Conservation (phyloP, 805 yeast species). For the Wickerhamiella allomyrinae region DNA sequence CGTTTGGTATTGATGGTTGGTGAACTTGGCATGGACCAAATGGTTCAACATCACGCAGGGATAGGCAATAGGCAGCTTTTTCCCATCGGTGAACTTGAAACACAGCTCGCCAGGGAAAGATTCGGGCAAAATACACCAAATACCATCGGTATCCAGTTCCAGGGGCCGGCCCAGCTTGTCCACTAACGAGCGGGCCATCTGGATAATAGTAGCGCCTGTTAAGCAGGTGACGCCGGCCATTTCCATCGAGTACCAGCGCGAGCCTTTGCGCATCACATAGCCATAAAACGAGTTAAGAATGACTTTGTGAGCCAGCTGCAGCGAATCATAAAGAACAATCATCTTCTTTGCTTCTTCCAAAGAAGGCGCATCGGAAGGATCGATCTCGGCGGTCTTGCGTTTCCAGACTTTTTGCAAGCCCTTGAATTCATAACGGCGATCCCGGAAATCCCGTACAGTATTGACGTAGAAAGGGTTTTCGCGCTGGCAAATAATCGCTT, state of each 20-base stretch:
- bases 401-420: constrained; percentile 91
- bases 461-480: constrained; percentile 95
- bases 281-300: constrained; percentile 95
- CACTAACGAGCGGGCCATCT: constrained; percentile 85
- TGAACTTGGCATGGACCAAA: constrained; percentile 76
- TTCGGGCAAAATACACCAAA: constrained; percentile 94
- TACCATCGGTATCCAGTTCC: constrained; percentile 97
- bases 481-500: constrained; percentile 89
- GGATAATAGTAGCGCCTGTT: constrained; percentile 96
- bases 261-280: constrained; percentile 97
- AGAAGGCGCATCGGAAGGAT: constrained; percentile 39
- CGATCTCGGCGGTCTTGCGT: constrained; percentile 48
- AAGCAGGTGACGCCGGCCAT: constrained; percentile 99
- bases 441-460: constrained; percentile 88
- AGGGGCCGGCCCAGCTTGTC: constrained; percentile 90
- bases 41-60: constrained; percentile 95
- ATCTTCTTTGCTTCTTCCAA: constrained; percentile 86
- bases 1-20: constrained; percentile 90
- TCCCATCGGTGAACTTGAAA: constrained; percentile 63
- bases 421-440: constrained; percentile 90
- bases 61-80: constrained; percentile 62
- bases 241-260: constrained; percentile 98
- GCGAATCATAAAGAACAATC: constrained; percentile 85
- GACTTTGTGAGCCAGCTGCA: constrained; percentile 94
- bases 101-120: constrained; percentile 83